Evolutionary conservation across 1,284 basidiomycete genomes (phyloP), one percentile per base, ranked within the genome.

Genomic region (Tilletia caries): DNA sequence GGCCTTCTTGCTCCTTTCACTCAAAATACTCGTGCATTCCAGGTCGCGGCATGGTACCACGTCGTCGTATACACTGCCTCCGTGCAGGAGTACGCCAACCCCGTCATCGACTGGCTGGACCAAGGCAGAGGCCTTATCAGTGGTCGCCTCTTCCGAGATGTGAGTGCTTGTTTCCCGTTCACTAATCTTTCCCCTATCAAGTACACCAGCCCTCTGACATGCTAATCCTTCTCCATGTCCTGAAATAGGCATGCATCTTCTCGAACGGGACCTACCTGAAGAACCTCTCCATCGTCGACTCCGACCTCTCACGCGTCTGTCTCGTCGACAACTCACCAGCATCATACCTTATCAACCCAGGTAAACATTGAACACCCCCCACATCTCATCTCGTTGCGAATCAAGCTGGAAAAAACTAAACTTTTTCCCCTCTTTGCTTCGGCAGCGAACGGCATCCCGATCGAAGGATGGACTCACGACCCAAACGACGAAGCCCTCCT

Each of bases 61-160:
- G 89, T 99, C 68, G 95, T 99, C 68, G 92, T 99, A 74, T 99
- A 95, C 84, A 99, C 95, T 23, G 96, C 95, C 1, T 97, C 94
- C 5, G 93, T 99, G 90, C 92, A 94, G 80, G 95, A 98, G 84
- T 99, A 99, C 83, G 95, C 95, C 70, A 95, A 99, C 85, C 95
- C 96, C 0, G 95, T 99, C 33, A 98, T 99, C 77, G 96, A 99
- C 85, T 99, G 96, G 95, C 86, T 99, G 70, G 95, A 99, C 82
- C 93, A 91, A 70, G 95, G 95, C 2, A 88, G 93, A 64, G 84
- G 84, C 0, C 91, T 98, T 69, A 89, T 99, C 54, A 88, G 88
- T 0, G 91, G 91, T 72, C 89, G 94, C 46, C 87, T 98, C 71
- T 99, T 98, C 84, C 89, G 95, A 71, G 93, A 98, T 85, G 92